Evolutionary conservation across 345 rosid genomes (phyloP).

Genomic region (Rhodamnia argentea): DNA sequence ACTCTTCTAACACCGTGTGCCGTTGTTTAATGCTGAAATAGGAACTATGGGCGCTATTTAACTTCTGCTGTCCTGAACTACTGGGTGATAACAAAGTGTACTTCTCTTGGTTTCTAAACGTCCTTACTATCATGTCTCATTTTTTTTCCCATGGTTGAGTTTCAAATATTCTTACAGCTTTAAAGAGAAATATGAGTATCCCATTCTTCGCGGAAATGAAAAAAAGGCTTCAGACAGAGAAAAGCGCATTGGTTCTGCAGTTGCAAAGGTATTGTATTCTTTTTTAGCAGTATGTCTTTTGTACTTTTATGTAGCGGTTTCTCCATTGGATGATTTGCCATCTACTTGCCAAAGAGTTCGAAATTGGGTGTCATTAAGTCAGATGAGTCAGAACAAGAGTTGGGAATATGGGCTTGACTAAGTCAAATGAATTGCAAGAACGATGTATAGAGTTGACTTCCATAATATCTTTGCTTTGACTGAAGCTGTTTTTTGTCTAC

Average conservation of each 20-base stretch:
- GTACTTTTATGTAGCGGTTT: neutral
- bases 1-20: neutral
- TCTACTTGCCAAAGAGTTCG: neutral
- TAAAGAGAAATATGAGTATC: conserved; percentile 66
- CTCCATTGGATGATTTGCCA: neutral
- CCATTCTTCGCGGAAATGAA: conserved; percentile 83
- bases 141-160: conserved; percentile 2
- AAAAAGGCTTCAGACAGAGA: conserved; percentile 88
- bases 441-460: neutral
- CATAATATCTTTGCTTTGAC: neutral
- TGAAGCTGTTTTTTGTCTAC: neutral
- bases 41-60: conserved; percentile 97
- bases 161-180: conserved; percentile 42
- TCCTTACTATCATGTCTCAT: conserved; percentile 1
- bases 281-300: neutral
- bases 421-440: neutral
- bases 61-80: conserved; percentile 84
- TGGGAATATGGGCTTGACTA: neutral
- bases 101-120: conserved; percentile 3
- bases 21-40: conserved; percentile 10
- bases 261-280: conserved; percentile 63
- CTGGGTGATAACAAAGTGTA: conserved; percentile 85
- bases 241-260: conserved; percentile 76
- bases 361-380: neutral
- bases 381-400: neutral